Evolutionary conservation across 1,284 basidiomycete species (phyloP).

Genomic region (Microbotryum violaceum): DNA sequence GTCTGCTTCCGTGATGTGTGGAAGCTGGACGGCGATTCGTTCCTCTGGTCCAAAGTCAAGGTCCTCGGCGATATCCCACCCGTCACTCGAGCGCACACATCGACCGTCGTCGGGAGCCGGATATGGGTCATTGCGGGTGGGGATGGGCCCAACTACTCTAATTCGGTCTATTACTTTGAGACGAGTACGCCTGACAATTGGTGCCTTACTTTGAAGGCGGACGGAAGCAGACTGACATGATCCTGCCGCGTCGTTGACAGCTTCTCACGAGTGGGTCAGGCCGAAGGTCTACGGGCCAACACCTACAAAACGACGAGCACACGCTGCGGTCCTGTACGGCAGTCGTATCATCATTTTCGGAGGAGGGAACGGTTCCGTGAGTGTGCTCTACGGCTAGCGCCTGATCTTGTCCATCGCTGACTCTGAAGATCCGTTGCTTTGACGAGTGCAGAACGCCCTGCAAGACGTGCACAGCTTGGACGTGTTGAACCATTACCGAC

Average conservation of each 20-base stretch:
- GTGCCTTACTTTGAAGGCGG: not conserved
- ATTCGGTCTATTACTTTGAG: constrained; percentile 31
- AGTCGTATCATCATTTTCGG: constrained; percentile 31
- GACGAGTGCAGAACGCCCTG: constrained; percentile 15
- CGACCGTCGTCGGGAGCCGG: constrained; percentile 8
- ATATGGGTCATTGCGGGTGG: constrained; percentile 31
- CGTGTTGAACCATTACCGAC: constrained; percentile 20
- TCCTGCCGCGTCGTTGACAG: not conserved
- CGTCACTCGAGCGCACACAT: constrained; percentile 17
- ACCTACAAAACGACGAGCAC: constrained; percentile 31
- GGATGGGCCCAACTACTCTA: constrained; percentile 34
- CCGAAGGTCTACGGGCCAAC: constrained; percentile 18
- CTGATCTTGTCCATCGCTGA: too few relatives aligned
- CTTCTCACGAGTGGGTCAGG: constrained; percentile 24
- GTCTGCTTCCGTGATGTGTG: constrained; percentile 32
- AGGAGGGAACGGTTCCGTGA: constrained; percentile 30
- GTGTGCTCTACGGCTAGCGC: too few relatives aligned
- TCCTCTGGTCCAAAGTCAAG: constrained; percentile 14
- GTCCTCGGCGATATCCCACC: constrained; percentile 15
- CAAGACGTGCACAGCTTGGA: constrained; percentile 29
- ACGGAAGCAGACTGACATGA: constrained; percentile 7
- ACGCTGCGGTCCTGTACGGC: constrained; percentile 30
- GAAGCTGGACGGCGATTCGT: constrained; percentile 29
- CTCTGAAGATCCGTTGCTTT: too few relatives aligned
- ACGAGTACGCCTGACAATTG: constrained; percentile 7